Conservation (phyloP, 176 grass and related monocot species). For the Ananas comosus region DNA sequence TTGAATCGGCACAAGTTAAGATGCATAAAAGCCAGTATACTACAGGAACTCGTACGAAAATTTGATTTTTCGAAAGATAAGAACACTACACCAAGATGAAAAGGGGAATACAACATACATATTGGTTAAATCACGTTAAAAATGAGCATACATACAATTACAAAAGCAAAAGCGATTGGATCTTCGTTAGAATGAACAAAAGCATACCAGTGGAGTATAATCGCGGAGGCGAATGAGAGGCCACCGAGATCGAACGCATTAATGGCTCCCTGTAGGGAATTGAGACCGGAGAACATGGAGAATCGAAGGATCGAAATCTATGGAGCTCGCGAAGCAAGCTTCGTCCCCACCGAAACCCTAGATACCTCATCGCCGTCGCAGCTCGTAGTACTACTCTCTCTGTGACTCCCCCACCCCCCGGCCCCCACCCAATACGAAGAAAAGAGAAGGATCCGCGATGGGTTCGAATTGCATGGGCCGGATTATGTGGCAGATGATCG, state of each 20-base stretch:
- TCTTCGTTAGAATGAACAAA: not conserved
- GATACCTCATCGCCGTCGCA: constrained; percentile 1
- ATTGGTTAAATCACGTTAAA: not conserved
- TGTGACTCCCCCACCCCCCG: not conserved
- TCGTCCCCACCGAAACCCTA: constrained; percentile 4
- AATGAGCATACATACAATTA: not conserved
- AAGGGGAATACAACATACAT: not conserved
- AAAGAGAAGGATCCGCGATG: not conserved
- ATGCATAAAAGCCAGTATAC: no score
- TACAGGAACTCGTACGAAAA: not conserved
- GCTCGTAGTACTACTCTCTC: not conserved
- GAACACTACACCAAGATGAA: not conserved
- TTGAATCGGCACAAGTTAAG: not conserved
- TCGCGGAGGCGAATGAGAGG: not conserved
- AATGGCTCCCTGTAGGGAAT: not conserved
- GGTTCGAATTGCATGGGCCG: no score
- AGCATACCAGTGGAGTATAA: constrained; percentile 7
- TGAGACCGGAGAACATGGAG: not conserved
- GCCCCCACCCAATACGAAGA: not conserved
- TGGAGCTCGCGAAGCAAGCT: constrained; percentile 1
- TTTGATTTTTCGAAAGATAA: not conserved
- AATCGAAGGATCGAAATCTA: not conserved
- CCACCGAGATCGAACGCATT: not conserved
- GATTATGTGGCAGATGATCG: no score
- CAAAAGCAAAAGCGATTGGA: not conserved